phyloP scores from a whole-genome alignment of 1,284 basidiomycete genomes.

The Fistulinella cinereoalba region DNA sequence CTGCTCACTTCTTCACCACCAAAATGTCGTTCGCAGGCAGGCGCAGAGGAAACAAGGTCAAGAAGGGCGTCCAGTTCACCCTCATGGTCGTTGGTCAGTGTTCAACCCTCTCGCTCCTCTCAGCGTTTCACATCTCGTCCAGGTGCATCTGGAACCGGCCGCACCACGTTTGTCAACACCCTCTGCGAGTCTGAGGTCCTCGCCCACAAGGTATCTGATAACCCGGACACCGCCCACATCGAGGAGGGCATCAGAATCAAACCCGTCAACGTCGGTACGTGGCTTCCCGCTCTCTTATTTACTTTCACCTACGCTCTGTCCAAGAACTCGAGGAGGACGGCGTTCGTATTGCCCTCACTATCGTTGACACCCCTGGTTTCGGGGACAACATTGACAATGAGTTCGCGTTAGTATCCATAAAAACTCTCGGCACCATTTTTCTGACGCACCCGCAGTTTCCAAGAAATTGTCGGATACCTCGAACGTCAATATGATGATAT shows the following conservation, averaged over 20 bases:
- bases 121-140: conserved; percentile 13
- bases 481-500: conserved; percentile 99
- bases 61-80: conserved; percentile 96
- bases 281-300: background rate
- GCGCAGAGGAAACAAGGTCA: conserved; percentile 91
- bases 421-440: conserved; percentile 5
- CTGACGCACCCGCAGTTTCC: conserved; percentile 59
- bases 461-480: conserved; percentile 95
- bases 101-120: background rate
- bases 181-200: conserved; percentile 93
- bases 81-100: conserved; percentile 88
- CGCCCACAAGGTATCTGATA: conserved; percentile 81
- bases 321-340: conserved; percentile 98
- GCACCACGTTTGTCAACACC: conserved; percentile 98
- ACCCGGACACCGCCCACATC: conserved; percentile 87
- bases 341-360: conserved; percentile 94
- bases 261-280: conserved; percentile 88
- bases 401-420: conserved; percentile 72
- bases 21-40: conserved; percentile 81
- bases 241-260: conserved; percentile 97
- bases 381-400: conserved; percentile 99
- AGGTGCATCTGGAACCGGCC: conserved; percentile 95
- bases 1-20: conserved; percentile 24
- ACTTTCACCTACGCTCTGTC: conserved; percentile 1
- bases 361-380: conserved; percentile 98